phyloP scores from a whole-genome alignment of 140 eudicot genomes.

The Senecio squalidus region DNA sequence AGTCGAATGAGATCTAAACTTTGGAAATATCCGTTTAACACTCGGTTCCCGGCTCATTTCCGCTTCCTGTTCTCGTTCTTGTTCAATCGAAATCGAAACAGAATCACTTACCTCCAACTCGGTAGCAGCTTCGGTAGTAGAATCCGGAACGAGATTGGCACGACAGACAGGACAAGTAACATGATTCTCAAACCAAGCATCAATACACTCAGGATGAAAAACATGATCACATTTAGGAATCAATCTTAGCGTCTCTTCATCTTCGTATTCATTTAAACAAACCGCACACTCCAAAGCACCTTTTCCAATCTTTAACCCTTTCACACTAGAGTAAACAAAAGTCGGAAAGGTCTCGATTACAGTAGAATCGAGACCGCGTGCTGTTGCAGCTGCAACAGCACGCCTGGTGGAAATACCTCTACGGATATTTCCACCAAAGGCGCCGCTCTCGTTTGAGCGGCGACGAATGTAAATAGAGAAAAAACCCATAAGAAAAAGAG shows the following conservation, averaged over 20 bases:
- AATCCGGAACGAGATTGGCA: slow-evolving; percentile 38
- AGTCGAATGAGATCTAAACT: slow-evolving; percentile 73
- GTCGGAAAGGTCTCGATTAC: slow-evolving; percentile 69
- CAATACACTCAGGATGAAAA: slow-evolving; percentile 79
- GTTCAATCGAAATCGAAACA: not conserved
- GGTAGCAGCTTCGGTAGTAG: slow-evolving; percentile 8
- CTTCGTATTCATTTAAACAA: slow-evolving; percentile 75
- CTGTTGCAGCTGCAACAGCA: no score
- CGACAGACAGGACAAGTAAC: slow-evolving; percentile 91
- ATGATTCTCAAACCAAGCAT: slow-evolving; percentile 70
- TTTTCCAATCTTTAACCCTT: slow-evolving; percentile 52
- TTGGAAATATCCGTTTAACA: slow-evolving; percentile 29
- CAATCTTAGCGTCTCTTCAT: slow-evolving; percentile 58
- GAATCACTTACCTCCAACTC: slow-evolving; percentile 8
- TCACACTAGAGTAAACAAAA: slow-evolving; percentile 53
- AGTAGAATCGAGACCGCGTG: slow-evolving; percentile 60
- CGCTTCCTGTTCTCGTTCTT: slow-evolving; percentile 2
- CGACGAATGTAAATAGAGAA: slow-evolving; percentile 67
- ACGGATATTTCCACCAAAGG: slow-evolving; percentile 35
- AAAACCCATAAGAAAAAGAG: slow-evolving; percentile 46
- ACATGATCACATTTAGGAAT: slow-evolving; percentile 81
- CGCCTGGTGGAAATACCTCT: slow-evolving; percentile 36
- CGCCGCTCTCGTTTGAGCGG: slow-evolving; percentile 17
- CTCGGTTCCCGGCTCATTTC: slow-evolving; percentile 23
- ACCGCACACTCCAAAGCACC: slow-evolving; percentile 84